phyloP scores from a whole-genome alignment of 495 filamentous ascomycete species.

The Talaromyces nanjingensis region DNA sequence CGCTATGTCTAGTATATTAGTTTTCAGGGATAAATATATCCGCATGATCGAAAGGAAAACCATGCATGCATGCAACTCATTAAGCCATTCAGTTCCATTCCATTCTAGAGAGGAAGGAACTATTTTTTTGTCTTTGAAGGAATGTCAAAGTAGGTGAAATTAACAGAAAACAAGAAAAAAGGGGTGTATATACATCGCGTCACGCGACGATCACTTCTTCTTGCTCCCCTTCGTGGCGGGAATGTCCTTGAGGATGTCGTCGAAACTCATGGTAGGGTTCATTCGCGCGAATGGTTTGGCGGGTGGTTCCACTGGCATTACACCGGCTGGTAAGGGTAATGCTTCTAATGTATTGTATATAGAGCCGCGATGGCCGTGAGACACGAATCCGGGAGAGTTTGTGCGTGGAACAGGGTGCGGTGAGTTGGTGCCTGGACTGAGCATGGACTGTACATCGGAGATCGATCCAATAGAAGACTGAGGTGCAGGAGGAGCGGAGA shows the following conservation, averaged over 20 bases:
- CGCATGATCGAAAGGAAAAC: neutral
- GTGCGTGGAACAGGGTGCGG: conserved; percentile 37
- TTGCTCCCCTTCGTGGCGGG: conserved; percentile 31
- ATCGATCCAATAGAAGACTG: conserved; percentile 38
- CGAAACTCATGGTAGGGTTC: conserved; percentile 47
- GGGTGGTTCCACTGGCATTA: conserved; percentile 40
- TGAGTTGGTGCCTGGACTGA: conserved; percentile 24
- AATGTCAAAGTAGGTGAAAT: neutral
- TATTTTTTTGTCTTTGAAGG: neutral
- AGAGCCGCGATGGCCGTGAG: conserved; percentile 31
- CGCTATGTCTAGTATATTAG: conserved; percentile 6
- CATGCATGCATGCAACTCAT: conserved; percentile 2
- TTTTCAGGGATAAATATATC: conserved; percentile 6
- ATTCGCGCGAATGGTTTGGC: conserved; percentile 33
- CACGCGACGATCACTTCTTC: conserved; percentile 25
- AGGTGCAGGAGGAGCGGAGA: conserved; percentile 33
- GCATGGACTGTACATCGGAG: conserved; percentile 24
- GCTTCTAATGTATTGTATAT: conserved; percentile 46
- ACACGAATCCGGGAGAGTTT: conserved; percentile 29
- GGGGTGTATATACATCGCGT: neutral
- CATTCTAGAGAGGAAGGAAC: conserved; percentile 8
- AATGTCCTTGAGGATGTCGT: conserved; percentile 42
- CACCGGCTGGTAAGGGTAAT: conserved; percentile 42
- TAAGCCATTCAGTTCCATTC: conserved; percentile 12
- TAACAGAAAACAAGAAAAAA: conserved; percentile 8